Base-by-base conservation (phyloP, 2,329 filamentous ascomycete species). In the Colletotrichum sp. region DNA sequence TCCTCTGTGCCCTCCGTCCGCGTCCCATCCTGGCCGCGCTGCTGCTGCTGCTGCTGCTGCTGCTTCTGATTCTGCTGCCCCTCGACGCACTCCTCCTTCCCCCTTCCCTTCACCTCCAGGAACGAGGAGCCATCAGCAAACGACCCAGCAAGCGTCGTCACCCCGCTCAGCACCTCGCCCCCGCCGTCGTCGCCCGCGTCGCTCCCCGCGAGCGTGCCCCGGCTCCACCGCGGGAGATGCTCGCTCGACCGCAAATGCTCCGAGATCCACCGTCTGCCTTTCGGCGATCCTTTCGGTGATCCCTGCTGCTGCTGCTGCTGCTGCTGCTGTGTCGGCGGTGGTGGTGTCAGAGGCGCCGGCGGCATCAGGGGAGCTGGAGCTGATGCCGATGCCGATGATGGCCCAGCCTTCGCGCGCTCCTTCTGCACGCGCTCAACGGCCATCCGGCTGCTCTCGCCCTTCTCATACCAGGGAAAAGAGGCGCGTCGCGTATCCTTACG, bases 401-500 rank as follows among this genome's bases (percentile, higher is more conserved):
- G n/a, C 0, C 43, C 43, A 4, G n/a, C 43, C 11, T 3, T 24
- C 43, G 43, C 43, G n/a, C 43, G 43, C 43, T 51, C 43, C n/a
- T 24, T 51, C 11, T 51, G 11, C 43, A 13, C 27, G 8, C 62
- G 62, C 21, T 21, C 27, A 8, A 11, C 12, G 15, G n/a, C 62
- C 62, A 51, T 33, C 1, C 38, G 47, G 5, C 64, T 66, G 3
- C 64, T 66, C 3, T 66, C 64, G 51, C 64, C 64, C 4, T 24
- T 55, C 51, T 66, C 64, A 15, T 57, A 29, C n/a, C 43, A 38
- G 38, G 24, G 34, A 15, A 51, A 47, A 1, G 0, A 1, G 6
- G 1, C 2, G 7, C 43, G 43, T n/a, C 3, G 6, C 0, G 43
- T 21, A 11, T 51, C 4, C n/a, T 21, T 16, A 8, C 11, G 4